These are phyloP conservation scores for Ocimum tenuiflorum DNA, from an alignment of 257 asterid species.

Conservation along the genomic window DNA sequence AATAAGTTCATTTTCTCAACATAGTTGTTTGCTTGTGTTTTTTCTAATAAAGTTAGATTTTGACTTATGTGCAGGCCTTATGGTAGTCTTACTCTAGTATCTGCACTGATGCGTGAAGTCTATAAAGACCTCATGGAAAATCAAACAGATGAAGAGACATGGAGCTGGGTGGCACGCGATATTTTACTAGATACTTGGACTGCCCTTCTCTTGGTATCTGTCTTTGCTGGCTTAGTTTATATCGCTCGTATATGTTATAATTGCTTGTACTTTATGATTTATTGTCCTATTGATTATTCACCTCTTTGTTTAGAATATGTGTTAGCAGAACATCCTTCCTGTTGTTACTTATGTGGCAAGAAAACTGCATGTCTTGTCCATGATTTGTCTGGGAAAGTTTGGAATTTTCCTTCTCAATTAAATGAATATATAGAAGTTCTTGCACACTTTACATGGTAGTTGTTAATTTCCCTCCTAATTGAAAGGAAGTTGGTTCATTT, in stretches of 20 bases:
- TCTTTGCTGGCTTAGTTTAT: constrained; percentile 9
- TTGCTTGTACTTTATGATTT: not conserved
- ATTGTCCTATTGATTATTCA: not conserved
- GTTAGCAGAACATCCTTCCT: not conserved
- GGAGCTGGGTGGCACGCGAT: constrained; percentile 99
- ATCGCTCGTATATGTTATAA: not conserved
- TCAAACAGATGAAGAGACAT: constrained; percentile 70
- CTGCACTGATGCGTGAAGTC: constrained; percentile 75
- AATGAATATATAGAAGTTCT: too few species aligned
- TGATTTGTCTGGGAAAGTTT: too few species aligned
- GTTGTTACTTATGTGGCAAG: too few species aligned
- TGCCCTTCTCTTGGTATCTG: constrained; percentile 62
- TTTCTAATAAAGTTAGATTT: constrained; percentile 12
- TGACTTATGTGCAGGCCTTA: constrained; percentile 58
- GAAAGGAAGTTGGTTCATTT: too few species aligned
- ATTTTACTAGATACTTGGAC: constrained; percentile 91
- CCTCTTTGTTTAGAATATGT: constrained; percentile 14
- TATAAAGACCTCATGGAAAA: constrained; percentile 61
- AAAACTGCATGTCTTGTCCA: too few species aligned
- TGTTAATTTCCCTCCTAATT: too few species aligned
- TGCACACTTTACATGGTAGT: too few species aligned
- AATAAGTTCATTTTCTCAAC: not conserved
- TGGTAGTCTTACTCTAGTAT: constrained; percentile 68
- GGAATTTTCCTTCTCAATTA: too few species aligned
- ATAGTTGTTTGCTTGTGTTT: constrained; percentile 1